phyloP scores from a whole-genome alignment of 2,329 filamentous ascomycete genomes.

The Macrophomina pseudophaseolina region DNA sequence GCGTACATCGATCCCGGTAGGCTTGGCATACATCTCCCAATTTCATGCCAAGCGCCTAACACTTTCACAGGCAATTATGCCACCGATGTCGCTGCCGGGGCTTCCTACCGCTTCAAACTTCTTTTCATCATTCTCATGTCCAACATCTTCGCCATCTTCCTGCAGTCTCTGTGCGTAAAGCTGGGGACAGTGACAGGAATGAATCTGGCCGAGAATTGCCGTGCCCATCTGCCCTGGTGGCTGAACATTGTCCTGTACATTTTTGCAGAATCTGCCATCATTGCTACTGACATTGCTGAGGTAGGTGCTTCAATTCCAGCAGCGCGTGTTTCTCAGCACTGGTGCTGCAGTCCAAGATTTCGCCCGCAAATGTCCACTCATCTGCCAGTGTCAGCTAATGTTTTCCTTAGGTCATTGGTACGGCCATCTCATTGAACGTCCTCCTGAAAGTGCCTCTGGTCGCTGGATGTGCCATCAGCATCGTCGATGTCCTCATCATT shows the following conservation, averaged over 20 bases:
- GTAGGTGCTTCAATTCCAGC: conserved; percentile 33
- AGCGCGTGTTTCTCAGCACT: background rate
- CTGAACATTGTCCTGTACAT: conserved; percentile 60
- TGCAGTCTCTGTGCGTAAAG: conserved; percentile 70
- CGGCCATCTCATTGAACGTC: conserved; percentile 62
- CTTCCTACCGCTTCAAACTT: conserved; percentile 67
- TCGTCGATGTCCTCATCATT: conserved; percentile 62
- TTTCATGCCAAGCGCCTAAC: background rate
- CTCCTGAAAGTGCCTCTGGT: conserved; percentile 60
- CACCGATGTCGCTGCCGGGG: conserved; percentile 71
- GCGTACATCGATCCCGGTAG: conserved; percentile 56
- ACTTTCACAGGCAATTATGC: conserved; percentile 65
- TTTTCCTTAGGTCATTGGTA: conserved; percentile 55
- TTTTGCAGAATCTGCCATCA: conserved; percentile 62
- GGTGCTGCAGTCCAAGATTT: too few species aligned
- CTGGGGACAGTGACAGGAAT: conserved; percentile 57
- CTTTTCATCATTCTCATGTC: conserved; percentile 72
- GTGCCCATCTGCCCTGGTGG: conserved; percentile 57
- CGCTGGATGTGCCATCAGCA: conserved; percentile 62
- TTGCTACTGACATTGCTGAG: conserved; percentile 65
- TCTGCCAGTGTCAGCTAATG: background rate
- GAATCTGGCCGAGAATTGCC: conserved; percentile 56
- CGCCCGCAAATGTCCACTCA: too few species aligned
- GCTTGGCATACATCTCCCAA: conserved; percentile 4
- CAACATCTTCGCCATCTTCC: conserved; percentile 73